Conservation (phyloP, 2,329 filamentous ascomycete genomes). For the Metarhizium humberi region DNA sequence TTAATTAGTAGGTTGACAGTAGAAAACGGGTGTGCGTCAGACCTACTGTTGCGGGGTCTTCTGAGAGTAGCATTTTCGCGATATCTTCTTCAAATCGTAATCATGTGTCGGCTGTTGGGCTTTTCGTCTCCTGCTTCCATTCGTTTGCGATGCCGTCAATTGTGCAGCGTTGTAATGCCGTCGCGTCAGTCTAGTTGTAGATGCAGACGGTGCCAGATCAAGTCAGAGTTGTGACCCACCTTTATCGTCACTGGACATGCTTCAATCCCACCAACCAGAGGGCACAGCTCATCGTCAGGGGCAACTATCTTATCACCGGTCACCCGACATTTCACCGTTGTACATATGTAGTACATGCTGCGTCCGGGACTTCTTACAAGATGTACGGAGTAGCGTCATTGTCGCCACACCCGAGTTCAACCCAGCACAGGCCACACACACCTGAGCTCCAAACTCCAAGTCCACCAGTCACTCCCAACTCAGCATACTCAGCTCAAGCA, state of each 20-base stretch:
- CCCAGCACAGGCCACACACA: background rate
- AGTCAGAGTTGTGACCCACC: background rate
- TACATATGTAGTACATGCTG: too few species aligned
- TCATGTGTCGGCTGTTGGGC: background rate
- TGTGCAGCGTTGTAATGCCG: too few species aligned
- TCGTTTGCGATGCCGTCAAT: too few species aligned
- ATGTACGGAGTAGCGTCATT: slow-evolving; percentile 1
- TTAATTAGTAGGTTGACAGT: background rate
- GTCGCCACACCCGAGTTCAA: background rate
- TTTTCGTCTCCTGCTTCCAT: background rate
- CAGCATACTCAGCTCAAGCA: background rate
- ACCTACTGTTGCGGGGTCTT: slow-evolving; percentile 76
- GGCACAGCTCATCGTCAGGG: slow-evolving; percentile 4
- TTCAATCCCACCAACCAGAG: background rate
- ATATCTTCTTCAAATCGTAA: background rate
- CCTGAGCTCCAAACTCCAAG: background rate
- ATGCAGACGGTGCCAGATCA: too few species aligned
- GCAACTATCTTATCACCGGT: slow-evolving; percentile 7
- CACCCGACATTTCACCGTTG: slow-evolving; percentile 3
- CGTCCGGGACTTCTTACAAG: too few species aligned
- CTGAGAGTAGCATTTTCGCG: slow-evolving; percentile 79
- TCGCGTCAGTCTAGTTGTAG: too few species aligned
- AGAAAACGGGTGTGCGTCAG: background rate
- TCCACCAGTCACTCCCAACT: background rate
- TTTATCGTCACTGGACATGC: background rate